Percentiles rank a stretch among this genome's conserved stretches.
Conservation (phyloP, 345 rosid species). For the Iberis pinnata region DNA sequence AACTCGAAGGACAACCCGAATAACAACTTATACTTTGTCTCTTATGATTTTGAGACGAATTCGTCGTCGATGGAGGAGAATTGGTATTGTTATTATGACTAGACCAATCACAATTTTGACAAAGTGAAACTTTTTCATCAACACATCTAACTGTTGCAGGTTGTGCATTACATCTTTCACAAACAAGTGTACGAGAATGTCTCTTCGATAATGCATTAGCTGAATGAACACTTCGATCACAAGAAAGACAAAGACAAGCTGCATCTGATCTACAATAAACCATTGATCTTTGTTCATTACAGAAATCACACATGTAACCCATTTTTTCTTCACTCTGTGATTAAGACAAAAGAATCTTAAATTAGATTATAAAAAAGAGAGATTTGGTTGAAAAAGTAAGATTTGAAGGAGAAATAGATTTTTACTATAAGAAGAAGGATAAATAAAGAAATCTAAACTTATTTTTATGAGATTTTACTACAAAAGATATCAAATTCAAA, state of each 20-base stretch:
- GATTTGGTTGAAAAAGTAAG: constrained; percentile 5
- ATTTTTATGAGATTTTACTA: no score
- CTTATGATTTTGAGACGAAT: constrained; percentile 45
- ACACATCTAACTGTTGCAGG: constrained; percentile 76
- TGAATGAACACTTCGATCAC: constrained; percentile 88
- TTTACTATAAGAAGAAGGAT: background rate
- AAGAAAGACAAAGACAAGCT: constrained; percentile 88
- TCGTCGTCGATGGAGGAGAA: background rate
- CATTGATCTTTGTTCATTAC: constrained; percentile 83
- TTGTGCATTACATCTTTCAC: constrained; percentile 83
- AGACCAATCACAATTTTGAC: constrained; percentile 94
- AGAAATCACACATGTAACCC: constrained; percentile 93
- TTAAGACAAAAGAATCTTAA: background rate
- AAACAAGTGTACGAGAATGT: constrained; percentile 77
- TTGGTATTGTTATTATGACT: constrained; percentile 49
- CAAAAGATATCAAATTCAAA: no score
- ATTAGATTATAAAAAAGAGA: background rate
- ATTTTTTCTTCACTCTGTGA: constrained; percentile 32
- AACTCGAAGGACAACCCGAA: constrained; percentile 91
- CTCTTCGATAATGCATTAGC: constrained; percentile 90
- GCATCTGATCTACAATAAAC: constrained; percentile 94
- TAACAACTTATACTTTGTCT: constrained; percentile 73
- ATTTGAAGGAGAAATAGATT: constrained; percentile 2
- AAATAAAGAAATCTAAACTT: background rate
- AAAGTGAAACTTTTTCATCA: constrained; percentile 75